Conservation (phyloP, 495 filamentous ascomycete species). For the Podospora pseudopauciseta region DNA sequence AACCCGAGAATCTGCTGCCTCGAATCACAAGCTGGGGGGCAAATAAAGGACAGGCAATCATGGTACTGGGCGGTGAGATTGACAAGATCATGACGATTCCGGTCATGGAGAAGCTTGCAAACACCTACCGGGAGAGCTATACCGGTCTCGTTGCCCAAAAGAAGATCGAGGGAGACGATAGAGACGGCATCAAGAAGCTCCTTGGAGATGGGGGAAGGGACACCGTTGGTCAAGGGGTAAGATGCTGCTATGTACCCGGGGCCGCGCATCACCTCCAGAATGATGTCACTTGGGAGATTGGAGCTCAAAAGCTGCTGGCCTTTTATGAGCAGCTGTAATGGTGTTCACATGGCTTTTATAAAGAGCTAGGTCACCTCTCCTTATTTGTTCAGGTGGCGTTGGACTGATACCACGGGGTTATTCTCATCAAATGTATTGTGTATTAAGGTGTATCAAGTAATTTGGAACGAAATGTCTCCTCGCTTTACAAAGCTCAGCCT, state of each 20-base stretch:
- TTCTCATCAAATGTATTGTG: neutral
- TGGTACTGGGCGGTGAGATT: slow-evolving; percentile 40
- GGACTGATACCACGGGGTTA: neutral
- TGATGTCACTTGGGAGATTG: slow-evolving; percentile 39
- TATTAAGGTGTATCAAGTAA: neutral
- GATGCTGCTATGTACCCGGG: slow-evolving; percentile 33
- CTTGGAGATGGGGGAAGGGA: slow-evolving; percentile 21
- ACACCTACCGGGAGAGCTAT: slow-evolving; percentile 43
- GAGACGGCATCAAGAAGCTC: slow-evolving; percentile 40
- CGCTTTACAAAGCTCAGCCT: slow-evolving; percentile 42
- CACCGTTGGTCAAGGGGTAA: slow-evolving; percentile 29
- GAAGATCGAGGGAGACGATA: slow-evolving; percentile 68
- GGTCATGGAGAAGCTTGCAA: slow-evolving; percentile 35
- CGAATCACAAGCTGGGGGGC: slow-evolving; percentile 33
- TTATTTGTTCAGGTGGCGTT: slow-evolving; percentile 1
- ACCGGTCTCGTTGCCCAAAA: slow-evolving; percentile 68
- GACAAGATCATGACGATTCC: slow-evolving; percentile 30
- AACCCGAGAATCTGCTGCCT: slow-evolving; percentile 31
- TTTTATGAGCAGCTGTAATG: slow-evolving; percentile 34
- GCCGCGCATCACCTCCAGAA: slow-evolving; percentile 49
- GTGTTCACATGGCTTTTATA: neutral
- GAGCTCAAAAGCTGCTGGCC: slow-evolving; percentile 35
- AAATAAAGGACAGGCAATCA: slow-evolving; percentile 22
- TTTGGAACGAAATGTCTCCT: slow-evolving; percentile 32
- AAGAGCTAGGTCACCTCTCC: neutral